A percentile compares a stretch with the other conserved stretches of the same genome.
phyloP scores from a whole-genome alignment of 192 early-diverging fungal genomes.

The Umbelopsis isabellina region DNA sequence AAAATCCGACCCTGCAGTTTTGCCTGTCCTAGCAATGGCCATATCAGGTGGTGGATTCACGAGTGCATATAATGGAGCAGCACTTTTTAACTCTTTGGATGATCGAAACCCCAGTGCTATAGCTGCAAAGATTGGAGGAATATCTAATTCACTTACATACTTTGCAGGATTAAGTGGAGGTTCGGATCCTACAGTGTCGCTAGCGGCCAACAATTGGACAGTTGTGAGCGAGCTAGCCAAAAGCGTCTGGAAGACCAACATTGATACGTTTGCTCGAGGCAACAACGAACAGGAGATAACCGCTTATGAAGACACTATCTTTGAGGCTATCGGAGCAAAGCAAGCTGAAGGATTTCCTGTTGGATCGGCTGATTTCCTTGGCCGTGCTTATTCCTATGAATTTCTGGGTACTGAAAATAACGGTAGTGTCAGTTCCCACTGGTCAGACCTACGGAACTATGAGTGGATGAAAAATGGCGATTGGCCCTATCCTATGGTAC shows the following conservation, averaged over 20 bases:
- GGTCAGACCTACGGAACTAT: background rate
- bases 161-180: background rate
- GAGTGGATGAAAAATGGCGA: conserved; percentile 1
- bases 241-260: background rate
- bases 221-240: background rate
- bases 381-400: background rate
- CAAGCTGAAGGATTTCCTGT: background rate
- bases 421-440: background rate
- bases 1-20: background rate
- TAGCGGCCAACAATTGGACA: background rate
- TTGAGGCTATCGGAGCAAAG: background rate
- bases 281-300: background rate
- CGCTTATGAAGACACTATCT: background rate
- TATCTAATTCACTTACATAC: background rate
- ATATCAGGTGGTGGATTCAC: background rate
- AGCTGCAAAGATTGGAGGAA: background rate
- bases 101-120: background rate
- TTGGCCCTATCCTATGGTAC: conserved; percentile 1
- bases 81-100: background rate
- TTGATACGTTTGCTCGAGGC: background rate
- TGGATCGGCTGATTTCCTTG: background rate
- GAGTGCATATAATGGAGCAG: background rate
- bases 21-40: background rate
- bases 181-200: background rate
- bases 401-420: background rate